Evolutionary conservation across 129 eudicot genomes (phyloP), one percentile per base, ranked within the genome.

Genomic region (Flaveria robusta): DNA sequence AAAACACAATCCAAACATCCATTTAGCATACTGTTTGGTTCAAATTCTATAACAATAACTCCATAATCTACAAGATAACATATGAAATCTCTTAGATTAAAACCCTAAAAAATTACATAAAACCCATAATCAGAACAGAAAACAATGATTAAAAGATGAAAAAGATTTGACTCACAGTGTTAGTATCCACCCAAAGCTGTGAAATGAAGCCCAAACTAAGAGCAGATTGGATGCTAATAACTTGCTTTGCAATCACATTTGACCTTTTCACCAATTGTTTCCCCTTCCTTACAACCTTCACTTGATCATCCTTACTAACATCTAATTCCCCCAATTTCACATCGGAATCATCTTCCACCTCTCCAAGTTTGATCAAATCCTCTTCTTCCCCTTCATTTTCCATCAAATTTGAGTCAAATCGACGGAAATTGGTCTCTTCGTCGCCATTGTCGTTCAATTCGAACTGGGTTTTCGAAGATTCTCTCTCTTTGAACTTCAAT

Each of bases 151-250:
- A 8, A 68, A 60, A 76, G 43, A 1, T 41, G 27, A 71, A 70
- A 11, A 72, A 34, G 16, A 29, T 46, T 55, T 39, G 19, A 90
- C 97, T 86, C 71, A 91, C 97, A 69, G 92, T 83, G 54, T 50
- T 74, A 13, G 87, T 74, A 74, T 91, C 86, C 23, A 91, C 90
- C 97, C 95, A 91, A 50, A 91, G 88, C 83, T 88, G 95, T 13
- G 97, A 83, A 72, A 87, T 77, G 43, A 91, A 91, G 26, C 97
- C 97, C 67, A 88, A 82, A 79, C 85, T 81, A 74, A 85, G 80
- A 47, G 92, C 97, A 81, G 97, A 88, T 6, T 84, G 79, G 20
- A 88, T 68, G 70, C 92, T 79, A 70, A 91, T 91, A 23, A 91
- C 95, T 88, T 87, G 97, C 82, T 91, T 91, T 2, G 97, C 97